Evolutionary conservation across 257 asterid species (phyloP), one percentile per base, ranked within the genome.

Genomic region (Nicotiana tabacum): DNA sequence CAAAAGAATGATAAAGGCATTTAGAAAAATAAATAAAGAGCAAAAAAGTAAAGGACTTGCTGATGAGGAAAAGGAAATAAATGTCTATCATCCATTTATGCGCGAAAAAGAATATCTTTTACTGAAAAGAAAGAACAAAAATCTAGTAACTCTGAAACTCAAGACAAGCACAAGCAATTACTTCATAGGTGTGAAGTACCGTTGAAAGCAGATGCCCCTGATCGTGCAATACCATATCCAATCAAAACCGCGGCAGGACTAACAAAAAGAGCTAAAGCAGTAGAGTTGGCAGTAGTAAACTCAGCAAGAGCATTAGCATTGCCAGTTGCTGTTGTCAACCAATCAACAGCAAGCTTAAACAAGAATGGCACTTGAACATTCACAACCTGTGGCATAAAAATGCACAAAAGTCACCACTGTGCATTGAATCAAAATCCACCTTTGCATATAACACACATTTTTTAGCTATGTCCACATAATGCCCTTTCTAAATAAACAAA

Each of bases 321-420:
- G 80, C 98, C 98, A 3, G 97, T 84, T 46, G 91, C 89, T 30
- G 95, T 87, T 62, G 97, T 86, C 80, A 96, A 85, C 97, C 98
- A 93, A 85, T 96, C 99, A 85, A 96, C 97, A n/a, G 99, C 94
- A 55, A 94, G 90, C 91, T 96, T 96, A 87, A 96, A 94, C 92
- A 96, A 89, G 91, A 96, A 93, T 9, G 99, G 99, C 81, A 94
- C 99, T 91, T 96, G 99, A 85, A 96, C 98, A 89, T 94, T 96
- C 83, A 96, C 69, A 81, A 96, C 99, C 99, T 96, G 89, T 83
- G 84, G 78, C 87, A 48, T 72, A 76, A 83, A 43, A 78, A 81
- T 66, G 51, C 39, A 69, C 58, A 51, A 80, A 76, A 56, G 11
- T 17, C 60, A 82, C 55, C 77, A 32, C 18, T 62, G 53, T 21